A percentile compares a stretch with the other conserved stretches of the same genome.
Conservation (phyloP, 2,329 filamentous ascomycete species). For the Xylaria hypoxylon region DNA sequence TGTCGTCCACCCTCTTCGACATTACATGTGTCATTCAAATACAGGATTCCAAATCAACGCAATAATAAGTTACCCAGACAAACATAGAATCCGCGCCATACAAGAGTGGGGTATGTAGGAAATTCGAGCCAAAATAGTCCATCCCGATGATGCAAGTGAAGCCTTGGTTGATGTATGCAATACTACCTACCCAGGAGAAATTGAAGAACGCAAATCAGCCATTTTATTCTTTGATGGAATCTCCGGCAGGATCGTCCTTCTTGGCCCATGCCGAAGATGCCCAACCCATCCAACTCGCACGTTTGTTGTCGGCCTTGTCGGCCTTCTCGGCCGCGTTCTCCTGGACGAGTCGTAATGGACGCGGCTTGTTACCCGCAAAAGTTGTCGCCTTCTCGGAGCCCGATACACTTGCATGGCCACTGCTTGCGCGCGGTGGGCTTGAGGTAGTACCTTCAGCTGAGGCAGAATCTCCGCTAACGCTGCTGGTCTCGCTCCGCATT, state of each 20-base stretch:
- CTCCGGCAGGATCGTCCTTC: conserved; percentile 59
- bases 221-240: conserved; percentile 40
- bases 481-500: conserved; percentile 73
- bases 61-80: conserved; percentile 33
- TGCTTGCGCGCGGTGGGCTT: conserved; percentile 63
- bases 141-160: conserved; percentile 25
- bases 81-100: conserved; percentile 29
- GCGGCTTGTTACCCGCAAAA: conserved; percentile 78
- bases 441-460: conserved; percentile 59
- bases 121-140: conserved; percentile 22
- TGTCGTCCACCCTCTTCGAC: conserved; percentile 5
- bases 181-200: conserved; percentile 8
- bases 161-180: conserved; percentile 15
- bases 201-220: conserved; percentile 1
- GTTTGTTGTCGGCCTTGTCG: conserved; percentile 65
- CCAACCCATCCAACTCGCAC: conserved; percentile 75
- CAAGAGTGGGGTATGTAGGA: conserved; percentile 25
- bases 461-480: conserved; percentile 76
- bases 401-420: conserved; percentile 49
- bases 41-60: conserved; percentile 25
- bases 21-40: conserved; percentile 19
- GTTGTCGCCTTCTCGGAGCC: conserved; percentile 65
- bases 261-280: conserved; percentile 56
- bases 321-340: conserved; percentile 70
- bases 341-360: conserved; percentile 87